Conservation (phyloP, 164 flowering plant genomes). For the Tinospora cordifolia region DNA sequence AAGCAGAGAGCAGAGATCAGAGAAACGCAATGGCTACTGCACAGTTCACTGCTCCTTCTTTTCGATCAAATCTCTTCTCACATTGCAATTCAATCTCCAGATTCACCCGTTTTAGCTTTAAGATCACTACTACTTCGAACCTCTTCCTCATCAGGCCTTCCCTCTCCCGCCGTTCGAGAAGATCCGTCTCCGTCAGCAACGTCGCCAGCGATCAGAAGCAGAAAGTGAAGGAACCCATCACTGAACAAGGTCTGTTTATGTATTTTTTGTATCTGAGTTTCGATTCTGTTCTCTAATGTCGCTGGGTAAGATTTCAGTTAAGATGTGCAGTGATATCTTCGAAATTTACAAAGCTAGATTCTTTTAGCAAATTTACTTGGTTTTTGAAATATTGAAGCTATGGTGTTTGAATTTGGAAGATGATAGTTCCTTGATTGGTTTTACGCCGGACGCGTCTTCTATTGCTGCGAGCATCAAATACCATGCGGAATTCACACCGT, state of each 20-base stretch:
- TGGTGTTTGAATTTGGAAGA: conserved; percentile 17
- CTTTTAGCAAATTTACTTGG: neutral
- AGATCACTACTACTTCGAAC: conserved; percentile 5
- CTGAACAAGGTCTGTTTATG: conserved; percentile 22
- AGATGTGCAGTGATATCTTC: too few relatives aligned
- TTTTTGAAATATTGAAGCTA: too few relatives aligned
- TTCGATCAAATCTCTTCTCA: conserved; percentile 8
- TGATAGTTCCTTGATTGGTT: conserved; percentile 17
- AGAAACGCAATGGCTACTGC: conserved; percentile 27
- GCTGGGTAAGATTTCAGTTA: too few relatives aligned
- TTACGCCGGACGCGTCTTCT: conserved; percentile 45
- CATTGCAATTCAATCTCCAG: conserved; percentile 21
- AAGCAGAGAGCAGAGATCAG: too few relatives aligned
- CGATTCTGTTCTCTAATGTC: neutral
- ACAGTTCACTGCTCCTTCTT: conserved; percentile 11
- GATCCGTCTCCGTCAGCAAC: conserved; percentile 25
- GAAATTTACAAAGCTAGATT: too few relatives aligned
- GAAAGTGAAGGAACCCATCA: conserved; percentile 10
- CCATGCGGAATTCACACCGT: conserved; percentile 87
- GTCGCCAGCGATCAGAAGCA: conserved; percentile 30
- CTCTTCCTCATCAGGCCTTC: conserved; percentile 14
- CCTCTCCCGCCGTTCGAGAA: conserved; percentile 10
- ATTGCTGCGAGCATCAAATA: conserved; percentile 77
- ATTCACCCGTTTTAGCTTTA: conserved; percentile 18
- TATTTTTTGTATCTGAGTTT: neutral